phyloP scores from a whole-genome alignment of 1,139 yeast species.

The Kluyveromyces sp. region DNA sequence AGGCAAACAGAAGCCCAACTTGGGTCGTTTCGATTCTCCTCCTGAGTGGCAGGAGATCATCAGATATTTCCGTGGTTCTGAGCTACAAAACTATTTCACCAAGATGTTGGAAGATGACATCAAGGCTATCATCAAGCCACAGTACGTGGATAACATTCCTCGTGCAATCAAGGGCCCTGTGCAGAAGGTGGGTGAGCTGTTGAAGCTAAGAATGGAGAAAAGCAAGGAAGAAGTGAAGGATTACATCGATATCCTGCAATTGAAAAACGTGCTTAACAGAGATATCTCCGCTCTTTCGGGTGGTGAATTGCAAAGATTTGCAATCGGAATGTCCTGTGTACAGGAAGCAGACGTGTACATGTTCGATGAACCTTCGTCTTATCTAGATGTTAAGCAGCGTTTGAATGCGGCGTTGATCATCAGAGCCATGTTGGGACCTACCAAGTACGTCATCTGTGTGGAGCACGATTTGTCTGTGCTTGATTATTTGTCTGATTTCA shows the following conservation, averaged over 20 bases:
- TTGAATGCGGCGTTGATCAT: constrained; percentile 93
- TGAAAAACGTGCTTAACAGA: constrained; percentile 67
- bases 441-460: constrained; percentile 84
- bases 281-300: constrained; percentile 88
- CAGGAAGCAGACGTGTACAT: constrained; percentile 93
- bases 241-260: constrained; percentile 63
- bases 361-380: constrained; percentile 99
- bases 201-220: constrained; percentile 69
- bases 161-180: constrained; percentile 89
- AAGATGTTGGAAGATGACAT: constrained; percentile 89
- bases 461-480: constrained; percentile 97
- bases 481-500: constrained; percentile 92
- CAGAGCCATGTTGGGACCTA: constrained; percentile 70
- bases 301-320: constrained; percentile 98
- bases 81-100: constrained; percentile 91
- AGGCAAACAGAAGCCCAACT: constrained; percentile 96
- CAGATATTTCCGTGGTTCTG: constrained; percentile 90
- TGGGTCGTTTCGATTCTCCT: constrained; percentile 89
- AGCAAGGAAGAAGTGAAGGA: constrained; percentile 50
- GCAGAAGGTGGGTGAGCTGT: constrained; percentile 77
- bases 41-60: constrained; percentile 97
- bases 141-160: constrained; percentile 94
- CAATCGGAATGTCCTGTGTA: constrained; percentile 94
- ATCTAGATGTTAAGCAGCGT: constrained; percentile 97
- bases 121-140: constrained; percentile 94